A percentile compares a stretch with the other conserved stretches of the same genome.
Evolutionary conservation across 2,329 filamentous ascomycete species (phyloP).

Genomic region (Acarospora socialis): DNA sequence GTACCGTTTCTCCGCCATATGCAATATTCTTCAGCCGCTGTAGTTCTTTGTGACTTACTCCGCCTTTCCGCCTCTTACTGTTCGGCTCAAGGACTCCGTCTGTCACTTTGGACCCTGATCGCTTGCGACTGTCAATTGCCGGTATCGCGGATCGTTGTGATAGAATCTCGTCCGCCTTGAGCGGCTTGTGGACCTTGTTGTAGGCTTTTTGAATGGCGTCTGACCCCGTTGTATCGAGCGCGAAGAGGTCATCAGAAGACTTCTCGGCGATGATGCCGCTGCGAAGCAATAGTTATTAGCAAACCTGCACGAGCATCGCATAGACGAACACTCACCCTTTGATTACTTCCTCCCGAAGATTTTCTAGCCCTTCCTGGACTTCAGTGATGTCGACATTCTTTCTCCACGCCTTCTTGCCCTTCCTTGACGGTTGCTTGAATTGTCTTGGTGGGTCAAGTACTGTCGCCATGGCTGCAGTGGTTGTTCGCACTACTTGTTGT

Average conservation of each 20-base stretch:
- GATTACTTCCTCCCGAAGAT: conserved; percentile 79
- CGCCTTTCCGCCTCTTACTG: conserved; percentile 62
- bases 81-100: conserved; percentile 54
- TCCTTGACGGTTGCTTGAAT: conserved; percentile 77
- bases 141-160: conserved; percentile 69
- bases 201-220: conserved; percentile 48
- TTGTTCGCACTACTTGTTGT: too few relatives aligned
- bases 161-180: conserved; percentile 88
- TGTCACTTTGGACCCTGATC: conserved; percentile 52
- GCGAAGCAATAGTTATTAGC: conserved; percentile 8
- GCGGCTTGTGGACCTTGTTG: conserved; percentile 55
- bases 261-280: conserved; percentile 82
- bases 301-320: neutral
- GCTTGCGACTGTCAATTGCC: conserved; percentile 65
- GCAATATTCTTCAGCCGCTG: conserved; percentile 64
- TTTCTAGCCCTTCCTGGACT: conserved; percentile 66
- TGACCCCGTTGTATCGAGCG: conserved; percentile 63
- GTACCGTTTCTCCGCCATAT: conserved; percentile 41
- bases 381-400: conserved; percentile 94
- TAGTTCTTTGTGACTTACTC: conserved; percentile 75
- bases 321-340: conserved; percentile 47
- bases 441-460: too few relatives aligned
- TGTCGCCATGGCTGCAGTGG: too few relatives aligned
- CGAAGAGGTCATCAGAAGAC: conserved; percentile 69
- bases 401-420: conserved; percentile 97